Evolutionary conservation across 129 eudicot species (phyloP).

Genomic region (Flaveria linearis): DNA sequence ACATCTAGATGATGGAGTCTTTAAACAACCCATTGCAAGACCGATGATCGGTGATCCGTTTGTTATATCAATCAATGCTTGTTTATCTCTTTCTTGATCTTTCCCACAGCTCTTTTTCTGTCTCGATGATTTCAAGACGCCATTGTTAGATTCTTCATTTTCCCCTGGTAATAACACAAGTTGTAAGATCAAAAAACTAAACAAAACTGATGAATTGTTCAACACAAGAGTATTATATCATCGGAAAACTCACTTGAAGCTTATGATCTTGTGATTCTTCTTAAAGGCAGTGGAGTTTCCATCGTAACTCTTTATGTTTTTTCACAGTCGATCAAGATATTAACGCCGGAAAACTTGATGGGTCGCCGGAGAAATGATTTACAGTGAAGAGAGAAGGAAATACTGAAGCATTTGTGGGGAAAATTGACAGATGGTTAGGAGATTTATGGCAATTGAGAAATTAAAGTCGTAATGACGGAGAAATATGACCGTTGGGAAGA

Average conservation of each 20-base stretch:
- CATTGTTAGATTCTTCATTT: conserved; percentile 46
- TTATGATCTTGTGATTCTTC: conserved; percentile 85
- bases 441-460: conserved; percentile 26
- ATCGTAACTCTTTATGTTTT: conserved; percentile 27
- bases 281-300: conserved; percentile 83
- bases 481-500: conserved; percentile 67
- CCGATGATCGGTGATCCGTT: conserved; percentile 94
- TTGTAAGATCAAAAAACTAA: not conserved
- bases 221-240: not conserved
- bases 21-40: conserved; percentile 64
- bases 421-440: conserved; percentile 7
- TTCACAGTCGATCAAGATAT: not conserved
- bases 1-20: conserved; percentile 66
- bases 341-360: not conserved
- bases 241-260: conserved; percentile 47
- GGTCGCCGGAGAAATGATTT: conserved; percentile 17
- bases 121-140: conserved; percentile 33
- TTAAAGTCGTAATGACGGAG: conserved; percentile 28
- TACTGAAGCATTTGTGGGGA: not conserved
- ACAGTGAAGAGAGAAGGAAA: no score
- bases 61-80: conserved; percentile 72
- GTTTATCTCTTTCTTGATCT: conserved; percentile 56
- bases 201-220: not conserved
- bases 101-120: not conserved
- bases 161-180: conserved; percentile 38